Evolutionary conservation across 2,329 filamentous ascomycete species (phyloP).

Genomic region (Pseudogymnoascus sp.): DNA sequence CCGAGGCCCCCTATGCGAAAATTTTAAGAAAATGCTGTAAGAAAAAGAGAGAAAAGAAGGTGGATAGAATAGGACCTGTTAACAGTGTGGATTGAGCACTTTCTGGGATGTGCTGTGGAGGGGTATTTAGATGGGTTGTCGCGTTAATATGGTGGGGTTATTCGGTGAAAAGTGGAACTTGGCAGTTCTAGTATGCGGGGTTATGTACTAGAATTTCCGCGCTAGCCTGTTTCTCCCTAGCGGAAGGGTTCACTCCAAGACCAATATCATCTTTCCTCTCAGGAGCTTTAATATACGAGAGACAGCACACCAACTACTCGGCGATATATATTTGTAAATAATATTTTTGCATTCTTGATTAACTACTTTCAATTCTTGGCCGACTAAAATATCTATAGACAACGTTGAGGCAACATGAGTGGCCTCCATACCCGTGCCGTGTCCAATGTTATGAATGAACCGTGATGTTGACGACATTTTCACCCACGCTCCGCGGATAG

Average conservation of each 20-base stretch:
- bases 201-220: neutral
- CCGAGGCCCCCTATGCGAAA: neutral
- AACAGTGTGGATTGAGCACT: neutral
- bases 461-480: neutral
- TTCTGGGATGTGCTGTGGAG: neutral
- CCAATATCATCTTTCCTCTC: too few relatives aligned
- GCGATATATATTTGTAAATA: neutral
- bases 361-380: neutral
- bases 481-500: neutral
- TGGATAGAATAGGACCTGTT: neutral
- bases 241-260: too few relatives aligned
- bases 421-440: neutral
- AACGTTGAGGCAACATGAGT: neutral
- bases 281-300: neutral
- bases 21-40: neutral
- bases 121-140: neutral
- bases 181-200: neutral
- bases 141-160: neutral
- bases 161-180: neutral
- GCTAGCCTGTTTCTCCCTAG: neutral
- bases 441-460: neutral
- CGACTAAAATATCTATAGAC: neutral
- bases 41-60: neutral
- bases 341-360: neutral
- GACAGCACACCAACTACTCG: neutral